A percentile compares a stretch with the other conserved stretches of the same genome.
These are phyloP conservation scores for Tuber borchii DNA, from an alignment of 495 filamentous ascomycete species.

Conservation along the genomic window DNA sequence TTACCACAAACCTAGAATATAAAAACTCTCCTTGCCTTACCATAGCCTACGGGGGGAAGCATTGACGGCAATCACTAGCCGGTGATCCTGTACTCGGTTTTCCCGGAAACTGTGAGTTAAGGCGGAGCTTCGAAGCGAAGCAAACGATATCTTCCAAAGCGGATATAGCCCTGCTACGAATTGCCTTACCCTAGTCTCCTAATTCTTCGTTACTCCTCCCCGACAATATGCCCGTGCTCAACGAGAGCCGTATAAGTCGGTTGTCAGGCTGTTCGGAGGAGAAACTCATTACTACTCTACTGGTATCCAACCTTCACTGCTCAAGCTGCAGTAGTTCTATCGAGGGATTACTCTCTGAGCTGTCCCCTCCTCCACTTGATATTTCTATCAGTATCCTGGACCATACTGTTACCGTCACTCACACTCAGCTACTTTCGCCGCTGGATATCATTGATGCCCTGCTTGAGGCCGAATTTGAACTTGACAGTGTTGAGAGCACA, in stretches of 20 bases:
- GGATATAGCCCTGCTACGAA: not conserved
- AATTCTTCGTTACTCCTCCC: not conserved
- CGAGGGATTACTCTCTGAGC: slow-evolving; percentile 28
- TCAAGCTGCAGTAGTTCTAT: slow-evolving; percentile 31
- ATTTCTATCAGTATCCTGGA: slow-evolving; percentile 29
- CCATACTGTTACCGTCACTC: slow-evolving; percentile 32
- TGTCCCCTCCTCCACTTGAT: slow-evolving; percentile 28
- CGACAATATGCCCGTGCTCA: slow-evolving; percentile 2
- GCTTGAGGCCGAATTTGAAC: slow-evolving; percentile 35
- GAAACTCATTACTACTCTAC: slow-evolving; percentile 32
- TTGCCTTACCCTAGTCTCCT: not conserved
- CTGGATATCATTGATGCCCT: slow-evolving; percentile 30
- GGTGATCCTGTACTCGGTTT: not conserved
- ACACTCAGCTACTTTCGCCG: slow-evolving; percentile 23
- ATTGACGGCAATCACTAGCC: not conserved
- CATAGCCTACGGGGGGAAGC: not conserved
- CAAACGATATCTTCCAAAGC: slow-evolving; percentile 17
- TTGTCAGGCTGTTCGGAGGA: slow-evolving; percentile 10
- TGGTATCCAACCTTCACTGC: slow-evolving; percentile 39
- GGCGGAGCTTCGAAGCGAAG: slow-evolving; percentile 1
- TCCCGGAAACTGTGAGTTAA: not conserved
- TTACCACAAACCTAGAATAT: not conserved
- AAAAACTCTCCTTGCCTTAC: not conserved
- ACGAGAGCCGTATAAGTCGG: slow-evolving; percentile 7
- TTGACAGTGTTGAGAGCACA: slow-evolving; percentile 28